Evolutionary conservation across 1,284 basidiomycete species (phyloP).

Genomic region (Porphyrellus sp.): DNA sequence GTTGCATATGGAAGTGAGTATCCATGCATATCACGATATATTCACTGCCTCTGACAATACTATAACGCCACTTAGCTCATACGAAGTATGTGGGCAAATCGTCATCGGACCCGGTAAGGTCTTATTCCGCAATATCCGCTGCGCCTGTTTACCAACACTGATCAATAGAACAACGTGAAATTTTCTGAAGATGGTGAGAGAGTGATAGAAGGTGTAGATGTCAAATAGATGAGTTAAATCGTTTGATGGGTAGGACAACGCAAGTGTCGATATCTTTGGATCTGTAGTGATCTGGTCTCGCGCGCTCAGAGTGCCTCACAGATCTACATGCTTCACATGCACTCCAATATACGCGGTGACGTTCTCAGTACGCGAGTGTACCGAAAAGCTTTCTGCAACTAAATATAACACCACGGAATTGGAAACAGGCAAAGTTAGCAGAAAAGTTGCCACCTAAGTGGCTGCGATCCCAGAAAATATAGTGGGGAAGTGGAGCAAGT

Average conservation of each 20-base stretch:
- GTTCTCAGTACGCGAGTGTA: too few species aligned
- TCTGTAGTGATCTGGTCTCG: too few species aligned
- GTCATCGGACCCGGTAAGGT: constrained; percentile 55
- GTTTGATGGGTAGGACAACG: neutral
- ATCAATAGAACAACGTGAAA: constrained; percentile 66
- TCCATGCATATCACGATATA: neutral
- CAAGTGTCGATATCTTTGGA: neutral
- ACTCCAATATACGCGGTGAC: neutral
- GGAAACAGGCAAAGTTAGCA: too few species aligned
- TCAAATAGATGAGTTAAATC: constrained; percentile 21
- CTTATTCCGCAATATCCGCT: neutral
- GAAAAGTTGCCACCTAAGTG: too few species aligned
- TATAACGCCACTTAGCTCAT: constrained; percentile 57
- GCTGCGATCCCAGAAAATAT: too few species aligned
- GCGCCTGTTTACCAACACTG: neutral
- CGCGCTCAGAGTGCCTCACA: too few species aligned
- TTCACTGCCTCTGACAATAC: constrained; percentile 7
- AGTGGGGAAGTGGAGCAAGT: too few species aligned
- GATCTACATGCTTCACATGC: neutral
- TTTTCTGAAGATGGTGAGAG: constrained; percentile 76
- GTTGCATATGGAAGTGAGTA: constrained; percentile 78
- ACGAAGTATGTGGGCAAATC: constrained; percentile 88
- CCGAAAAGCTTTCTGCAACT: too few species aligned
- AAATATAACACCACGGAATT: too few species aligned
- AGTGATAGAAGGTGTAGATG: constrained; percentile 64